Evolutionary conservation across 352 stramenopile species (phyloP), one percentile per base, ranked within the genome.

Genomic region (Phytophthora sp.): DNA sequence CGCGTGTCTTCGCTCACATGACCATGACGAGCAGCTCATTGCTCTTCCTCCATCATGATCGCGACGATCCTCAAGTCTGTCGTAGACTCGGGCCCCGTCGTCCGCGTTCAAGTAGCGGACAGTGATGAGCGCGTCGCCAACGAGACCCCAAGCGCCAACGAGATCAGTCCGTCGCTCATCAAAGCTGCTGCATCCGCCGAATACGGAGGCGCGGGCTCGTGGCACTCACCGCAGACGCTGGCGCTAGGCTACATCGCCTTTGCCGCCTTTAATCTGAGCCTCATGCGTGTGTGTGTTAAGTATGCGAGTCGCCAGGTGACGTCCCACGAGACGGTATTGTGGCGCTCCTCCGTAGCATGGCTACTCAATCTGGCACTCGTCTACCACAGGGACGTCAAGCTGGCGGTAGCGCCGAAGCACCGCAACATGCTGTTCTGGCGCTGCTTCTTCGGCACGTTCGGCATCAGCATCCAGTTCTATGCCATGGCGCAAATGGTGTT

Each of bases 401-500:
- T 76, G 6, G 18, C 26, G 5, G 73, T 90, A 1, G 42, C 57
- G 1, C 39, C n/a, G 2, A 41, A 67, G 26, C 56, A 73, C 35
- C 57, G 71, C 13, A 47, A 27, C 4, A 54, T 77, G 49, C 66
- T 89, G 24, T 62, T 79, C 31, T 64, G 81, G 30, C 74, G 79
- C 44, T 82, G 73, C 54, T 64, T 84, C 18, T 79, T 80, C 35
- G 83, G 83, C 20, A 88, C 82, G 7, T 65, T 66, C 6, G 83
- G 70, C 5, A 89, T 91, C 30, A 73, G 74, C 24, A 79, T 90
- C 55, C 70, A 73, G 49, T 90, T 89, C 60, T 92, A 85, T 63
- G 79, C 81, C 18, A 88, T 92, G 50, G 81, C 79, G 20, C 71
- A 84, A 29, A 92, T 92, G 83, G 79, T 92, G 54, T 66, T 92